Base-by-base conservation (phyloP, 2,329 filamentous ascomycete genomes). In the Penicillium janthinellum region DNA sequence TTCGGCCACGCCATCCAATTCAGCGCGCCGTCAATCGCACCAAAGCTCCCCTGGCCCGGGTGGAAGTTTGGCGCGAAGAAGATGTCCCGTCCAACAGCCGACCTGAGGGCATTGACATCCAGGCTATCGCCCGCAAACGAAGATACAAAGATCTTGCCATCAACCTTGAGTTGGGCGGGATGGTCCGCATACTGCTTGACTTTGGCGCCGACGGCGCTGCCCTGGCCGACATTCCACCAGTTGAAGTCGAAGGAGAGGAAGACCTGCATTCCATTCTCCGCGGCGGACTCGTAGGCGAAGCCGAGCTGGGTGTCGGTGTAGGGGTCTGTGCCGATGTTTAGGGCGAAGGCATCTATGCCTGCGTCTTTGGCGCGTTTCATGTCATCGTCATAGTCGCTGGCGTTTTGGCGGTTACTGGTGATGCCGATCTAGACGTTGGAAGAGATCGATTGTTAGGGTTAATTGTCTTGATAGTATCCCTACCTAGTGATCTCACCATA, bases 221-320 rank as follows among this genome's bases (percentile, higher is more conserved):
- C 76, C 44, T 81, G 70, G 11, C 67, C 59, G 6, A 67, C 66
- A 34, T 67, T 59, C 71, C 76, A 82, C 78, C 79, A 80, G 72
- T 83, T 83, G 68, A 83, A 84, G 72, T 85, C 83, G 61, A 85
- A 86, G 1, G 83, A 85, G 62, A 86, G 79, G 56, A 85, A 84
- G 14, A 84, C 81, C 56, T 83, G 83, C 77, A 85, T 82, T 49
- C 73, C 71, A 58, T 75, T 72, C 7, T 73, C 73, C 10, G 77
- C 75, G 3, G 82, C 81, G 0, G 81, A 82, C n/a, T 79, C 71
- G 60, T 83, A 84, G 0, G 83, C 82, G 35, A 75, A 78, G 1
- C 65, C 71, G 3, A 84, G 77, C 67, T 84, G 81, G n/a, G 74
- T 64, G 53, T 82, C 78, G 28, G 70, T 73, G 62, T 73, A 76